Conservation (phyloP, 2,329 filamentous ascomycete genomes). For the Myriangium duriaei region DNA sequence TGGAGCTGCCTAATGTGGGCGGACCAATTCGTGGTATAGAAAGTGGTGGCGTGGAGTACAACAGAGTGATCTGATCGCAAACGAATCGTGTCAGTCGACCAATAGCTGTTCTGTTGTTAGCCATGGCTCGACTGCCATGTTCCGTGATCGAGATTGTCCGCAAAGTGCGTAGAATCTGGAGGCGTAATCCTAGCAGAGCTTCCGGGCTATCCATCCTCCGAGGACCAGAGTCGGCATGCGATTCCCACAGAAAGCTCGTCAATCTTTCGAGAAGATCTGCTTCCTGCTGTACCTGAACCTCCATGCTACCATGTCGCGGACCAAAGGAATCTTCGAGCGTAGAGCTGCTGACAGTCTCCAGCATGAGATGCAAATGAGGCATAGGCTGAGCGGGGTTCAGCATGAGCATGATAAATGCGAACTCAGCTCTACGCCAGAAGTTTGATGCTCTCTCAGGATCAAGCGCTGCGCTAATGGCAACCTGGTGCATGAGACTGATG, state of each 20-base stretch:
- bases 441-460: constrained; percentile 27
- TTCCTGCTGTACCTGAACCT: constrained; percentile 25
- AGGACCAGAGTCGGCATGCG: constrained; percentile 7
- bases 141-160: constrained; percentile 49
- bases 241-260: constrained; percentile 49
- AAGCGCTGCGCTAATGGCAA: constrained; percentile 46
- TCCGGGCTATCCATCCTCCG: constrained; percentile 20
- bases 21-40: background rate
- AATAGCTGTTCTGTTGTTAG: constrained; percentile 54
- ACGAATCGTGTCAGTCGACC: constrained; percentile 64
- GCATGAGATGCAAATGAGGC: constrained; percentile 49
- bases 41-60: constrained; percentile 35
- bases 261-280: constrained; percentile 47
- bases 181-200: constrained; percentile 31
- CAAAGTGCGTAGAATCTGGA: constrained; percentile 34
- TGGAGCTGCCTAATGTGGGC: constrained; percentile 20
- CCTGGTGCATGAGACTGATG: constrained; percentile 52
- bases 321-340: constrained; percentile 53
- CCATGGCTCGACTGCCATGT: constrained; percentile 54
- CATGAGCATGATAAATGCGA: constrained; percentile 54
- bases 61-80: constrained; percentile 54
- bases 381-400: constrained; percentile 55
- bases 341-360: constrained; percentile 56
- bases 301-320: constrained; percentile 42
- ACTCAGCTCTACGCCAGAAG: constrained; percentile 58